Evolutionary conservation across 2,329 filamentous ascomycete species (phyloP).

Genomic region (Pseudogymnoascus verrucosus): DNA sequence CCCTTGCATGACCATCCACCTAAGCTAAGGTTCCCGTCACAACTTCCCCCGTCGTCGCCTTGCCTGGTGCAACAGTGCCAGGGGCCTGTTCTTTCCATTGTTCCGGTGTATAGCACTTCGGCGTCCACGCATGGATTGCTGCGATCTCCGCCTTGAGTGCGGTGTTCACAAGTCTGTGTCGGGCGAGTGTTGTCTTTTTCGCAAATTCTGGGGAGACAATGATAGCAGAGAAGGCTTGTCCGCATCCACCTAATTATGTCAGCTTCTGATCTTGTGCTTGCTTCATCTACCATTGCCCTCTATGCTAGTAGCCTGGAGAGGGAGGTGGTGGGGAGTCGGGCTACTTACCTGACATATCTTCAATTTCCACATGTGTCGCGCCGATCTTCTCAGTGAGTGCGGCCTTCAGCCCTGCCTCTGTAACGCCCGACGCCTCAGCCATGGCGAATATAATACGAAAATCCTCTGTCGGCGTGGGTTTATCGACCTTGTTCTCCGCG

Average conservation of each 20-base stretch:
- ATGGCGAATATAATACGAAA: slow-evolving; percentile 33
- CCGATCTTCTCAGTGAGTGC: slow-evolving; percentile 63
- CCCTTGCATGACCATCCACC: not conserved
- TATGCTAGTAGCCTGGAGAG: not conserved
- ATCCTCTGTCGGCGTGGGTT: slow-evolving; percentile 15
- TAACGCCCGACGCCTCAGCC: slow-evolving; percentile 55
- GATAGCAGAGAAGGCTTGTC: slow-evolving; percentile 61
- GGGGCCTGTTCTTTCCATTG: slow-evolving; percentile 61
- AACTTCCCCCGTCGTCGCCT: slow-evolving; percentile 25
- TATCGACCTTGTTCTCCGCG: slow-evolving; percentile 19
- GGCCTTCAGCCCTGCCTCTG: slow-evolving; percentile 60
- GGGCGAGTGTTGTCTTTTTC: slow-evolving; percentile 53
- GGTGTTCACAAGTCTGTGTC: slow-evolving; percentile 61
- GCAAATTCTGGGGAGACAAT: slow-evolving; percentile 55
- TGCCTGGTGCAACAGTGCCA: slow-evolving; percentile 24
- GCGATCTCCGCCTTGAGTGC: slow-evolving; percentile 63
- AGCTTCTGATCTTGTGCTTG: not conserved
- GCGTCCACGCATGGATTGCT: slow-evolving; percentile 69
- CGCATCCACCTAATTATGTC: slow-evolving; percentile 52
- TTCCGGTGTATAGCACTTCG: slow-evolving; percentile 65
- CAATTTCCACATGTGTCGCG: slow-evolving; percentile 75
- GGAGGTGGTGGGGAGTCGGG: slow-evolving; percentile 15
- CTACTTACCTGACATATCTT: slow-evolving; percentile 77
- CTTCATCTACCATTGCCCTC: not conserved
- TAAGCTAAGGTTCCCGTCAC: slow-evolving; percentile 22